Evolutionary conservation across 495 filamentous ascomycete species (phyloP).

Genomic region (Apodospora peruviana): DNA sequence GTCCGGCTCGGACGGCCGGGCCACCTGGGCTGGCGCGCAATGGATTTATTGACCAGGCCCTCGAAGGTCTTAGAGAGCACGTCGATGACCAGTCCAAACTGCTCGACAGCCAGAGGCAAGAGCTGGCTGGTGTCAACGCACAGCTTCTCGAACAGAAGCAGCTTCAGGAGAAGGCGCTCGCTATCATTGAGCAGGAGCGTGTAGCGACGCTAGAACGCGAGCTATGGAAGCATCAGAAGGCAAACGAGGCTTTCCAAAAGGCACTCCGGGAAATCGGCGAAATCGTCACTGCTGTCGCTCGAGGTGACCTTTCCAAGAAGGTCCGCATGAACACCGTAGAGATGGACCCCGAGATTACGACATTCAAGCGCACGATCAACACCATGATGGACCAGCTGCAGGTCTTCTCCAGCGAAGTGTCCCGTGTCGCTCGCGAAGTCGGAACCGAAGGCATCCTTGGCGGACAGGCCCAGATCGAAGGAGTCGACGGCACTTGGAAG

Average conservation of each 20-base stretch:
- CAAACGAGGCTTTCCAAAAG: conserved; percentile 98
- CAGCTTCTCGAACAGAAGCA: conserved; percentile 62
- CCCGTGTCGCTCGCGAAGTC: conserved; percentile 91
- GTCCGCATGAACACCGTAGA: conserved; percentile 93
- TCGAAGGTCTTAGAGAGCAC: conserved; percentile 65
- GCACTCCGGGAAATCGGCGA: conserved; percentile 93
- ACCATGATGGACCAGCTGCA: conserved; percentile 99
- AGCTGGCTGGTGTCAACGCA: conserved; percentile 63
- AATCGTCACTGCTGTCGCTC: conserved; percentile 92
- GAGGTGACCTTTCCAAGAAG: conserved; percentile 96
- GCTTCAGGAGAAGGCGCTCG: conserved; percentile 55
- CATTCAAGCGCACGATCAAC: conserved; percentile 96
- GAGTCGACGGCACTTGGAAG: conserved; percentile 96
- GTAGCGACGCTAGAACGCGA: conserved; percentile 73
- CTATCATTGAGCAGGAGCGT: conserved; percentile 47
- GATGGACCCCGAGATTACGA: conserved; percentile 99
- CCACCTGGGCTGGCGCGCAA: conserved; percentile 24
- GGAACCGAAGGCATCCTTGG: conserved; percentile 97
- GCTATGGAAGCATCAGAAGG: conserved; percentile 92
- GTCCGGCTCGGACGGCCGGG: conserved; percentile 1
- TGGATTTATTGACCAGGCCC: conserved; percentile 57
- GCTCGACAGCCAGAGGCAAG: conserved; percentile 66
- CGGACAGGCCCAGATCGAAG: conserved; percentile 89
- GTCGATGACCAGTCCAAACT: conserved; percentile 75
- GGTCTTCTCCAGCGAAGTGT: conserved; percentile 95